Conservation (phyloP, 176 grass and related monocot species). For the Neostapfia colusana region DNA sequence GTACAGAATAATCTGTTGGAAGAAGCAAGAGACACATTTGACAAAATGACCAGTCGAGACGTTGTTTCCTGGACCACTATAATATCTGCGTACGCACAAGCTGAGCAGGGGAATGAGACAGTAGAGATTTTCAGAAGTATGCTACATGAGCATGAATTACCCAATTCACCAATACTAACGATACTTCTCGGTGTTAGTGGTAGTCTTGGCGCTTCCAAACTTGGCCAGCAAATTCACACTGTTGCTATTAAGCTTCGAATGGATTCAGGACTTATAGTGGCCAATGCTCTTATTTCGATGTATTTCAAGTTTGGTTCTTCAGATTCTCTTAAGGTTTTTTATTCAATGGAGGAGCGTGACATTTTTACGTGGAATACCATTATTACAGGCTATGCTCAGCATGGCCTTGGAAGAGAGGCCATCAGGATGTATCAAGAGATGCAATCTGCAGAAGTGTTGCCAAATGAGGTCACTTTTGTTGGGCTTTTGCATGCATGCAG, state of each 20-base stretch:
- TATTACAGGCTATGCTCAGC: slow-evolving; percentile 59
- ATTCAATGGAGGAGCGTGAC: slow-evolving; percentile 46
- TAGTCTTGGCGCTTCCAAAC: slow-evolving; percentile 42
- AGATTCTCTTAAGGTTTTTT: slow-evolving; percentile 41
- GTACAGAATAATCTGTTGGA: slow-evolving; percentile 61
- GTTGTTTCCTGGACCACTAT: slow-evolving; percentile 52
- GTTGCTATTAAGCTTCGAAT: slow-evolving; percentile 45
- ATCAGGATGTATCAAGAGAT: slow-evolving; percentile 54
- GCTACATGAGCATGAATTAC: slow-evolving; percentile 38
- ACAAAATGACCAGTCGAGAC: slow-evolving; percentile 47
- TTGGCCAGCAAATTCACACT: slow-evolving; percentile 52
- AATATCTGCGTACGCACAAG: slow-evolving; percentile 54
- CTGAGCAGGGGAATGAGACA: slow-evolving; percentile 37
- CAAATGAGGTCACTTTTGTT: slow-evolving; percentile 67
- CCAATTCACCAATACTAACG: slow-evolving; percentile 53
- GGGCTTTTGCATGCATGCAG: slow-evolving; percentile 73
- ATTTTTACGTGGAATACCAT: slow-evolving; percentile 62
- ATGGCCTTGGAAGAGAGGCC: slow-evolving; percentile 53
- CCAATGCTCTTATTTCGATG: slow-evolving; percentile 54
- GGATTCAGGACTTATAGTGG: slow-evolving; percentile 49
- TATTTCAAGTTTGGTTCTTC: slow-evolving; percentile 50
- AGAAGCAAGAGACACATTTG: slow-evolving; percentile 47
- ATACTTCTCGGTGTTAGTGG: slow-evolving; percentile 46
- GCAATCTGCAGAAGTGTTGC: slow-evolving; percentile 43
- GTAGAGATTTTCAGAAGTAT: slow-evolving; percentile 51